Base-by-base conservation (phyloP, 164 flowering plant species). In the Annona squamosa region DNA sequence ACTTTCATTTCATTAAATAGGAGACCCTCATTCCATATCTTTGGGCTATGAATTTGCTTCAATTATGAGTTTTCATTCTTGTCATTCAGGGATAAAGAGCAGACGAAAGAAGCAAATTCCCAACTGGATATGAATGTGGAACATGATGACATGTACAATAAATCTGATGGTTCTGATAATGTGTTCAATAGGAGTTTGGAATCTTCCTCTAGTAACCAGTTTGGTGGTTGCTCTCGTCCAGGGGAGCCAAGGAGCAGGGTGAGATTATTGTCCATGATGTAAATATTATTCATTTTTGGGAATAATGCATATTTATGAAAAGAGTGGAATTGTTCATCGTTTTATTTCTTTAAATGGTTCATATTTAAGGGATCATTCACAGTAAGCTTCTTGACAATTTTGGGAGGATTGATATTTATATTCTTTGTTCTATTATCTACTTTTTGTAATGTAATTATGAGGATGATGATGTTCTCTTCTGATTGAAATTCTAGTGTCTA, bases 241-340 rank as follows among this genome's bases (percentile, higher is more conserved):
- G 82, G 81, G 73, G 89, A 87, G 72, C 72, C 52, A 71, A 85
- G 70, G 26, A 86, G 81, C 75, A 81, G 81, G 88, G 97, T 90
- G 68, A n/a, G 85, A 10, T 67, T 69, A 64, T 64, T 65, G 17
- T 63, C 57, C 70, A 59, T 42, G 56, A 48, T 44, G 45, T 13
- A 66, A 46, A 69, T 46, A 67, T 44, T 19, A 47, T 66, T 66
- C 59, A 66, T 42, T 42, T 13, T 44, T 42, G 45, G 13, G 46
- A 64, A 64, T 10, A 18, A 64, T 19, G 9, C 2, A 64, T 43
- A 13, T 66, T 42, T 37, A 17, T 16, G 2, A 26, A 42, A 37
- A 42, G 1, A 9, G 12, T 64, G 67, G n/a, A 3, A 37, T 4
- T 7, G 37, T 61, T n/a, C 37, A 62, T 26, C 52, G 12, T 63